These are phyloP conservation scores for Elasticomyces elasticus DNA, from an alignment of 495 filamentous ascomycete genomes.

Conservation along the genomic window DNA sequence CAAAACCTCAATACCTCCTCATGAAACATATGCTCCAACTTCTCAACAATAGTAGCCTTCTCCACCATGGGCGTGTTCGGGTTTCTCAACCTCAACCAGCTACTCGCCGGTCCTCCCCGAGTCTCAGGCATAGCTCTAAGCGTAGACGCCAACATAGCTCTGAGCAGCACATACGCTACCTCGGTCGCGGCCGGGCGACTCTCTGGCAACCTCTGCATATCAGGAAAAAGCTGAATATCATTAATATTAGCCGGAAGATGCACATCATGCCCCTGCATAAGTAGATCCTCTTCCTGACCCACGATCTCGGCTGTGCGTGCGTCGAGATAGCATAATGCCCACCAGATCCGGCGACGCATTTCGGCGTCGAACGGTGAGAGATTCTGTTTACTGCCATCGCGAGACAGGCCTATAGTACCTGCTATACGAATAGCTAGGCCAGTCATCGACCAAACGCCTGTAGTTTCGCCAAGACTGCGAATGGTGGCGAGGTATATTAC, in stretches of 20 bases:
- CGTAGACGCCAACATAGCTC: background rate
- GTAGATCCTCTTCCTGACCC: conserved; percentile 51
- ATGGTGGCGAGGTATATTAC: conserved; percentile 11
- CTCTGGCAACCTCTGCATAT: conserved; percentile 5
- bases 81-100: conserved; percentile 22
- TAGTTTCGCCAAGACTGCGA: background rate
- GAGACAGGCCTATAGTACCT: conserved; percentile 37
- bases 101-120: background rate
- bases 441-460: conserved; percentile 19
- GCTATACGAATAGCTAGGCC: conserved; percentile 37
- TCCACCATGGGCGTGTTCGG: conserved; percentile 10
- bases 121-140: background rate
- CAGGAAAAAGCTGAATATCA: conserved; percentile 12
- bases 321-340: conserved; percentile 27
- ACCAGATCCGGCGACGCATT: conserved; percentile 33
- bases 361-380: conserved; percentile 29
- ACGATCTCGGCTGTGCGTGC: conserved; percentile 32
- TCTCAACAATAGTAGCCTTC: conserved; percentile 22
- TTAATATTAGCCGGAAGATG: conserved; percentile 17
- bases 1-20: conserved; percentile 21
- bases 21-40: conserved; percentile 23
- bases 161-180: conserved; percentile 14
- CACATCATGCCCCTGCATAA: conserved; percentile 1
- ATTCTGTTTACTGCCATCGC: conserved; percentile 19
- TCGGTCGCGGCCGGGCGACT: conserved; percentile 7